phyloP scores from a whole-genome alignment of 2,329 filamentous ascomycete species.

The Arthrinium puccinioides region DNA sequence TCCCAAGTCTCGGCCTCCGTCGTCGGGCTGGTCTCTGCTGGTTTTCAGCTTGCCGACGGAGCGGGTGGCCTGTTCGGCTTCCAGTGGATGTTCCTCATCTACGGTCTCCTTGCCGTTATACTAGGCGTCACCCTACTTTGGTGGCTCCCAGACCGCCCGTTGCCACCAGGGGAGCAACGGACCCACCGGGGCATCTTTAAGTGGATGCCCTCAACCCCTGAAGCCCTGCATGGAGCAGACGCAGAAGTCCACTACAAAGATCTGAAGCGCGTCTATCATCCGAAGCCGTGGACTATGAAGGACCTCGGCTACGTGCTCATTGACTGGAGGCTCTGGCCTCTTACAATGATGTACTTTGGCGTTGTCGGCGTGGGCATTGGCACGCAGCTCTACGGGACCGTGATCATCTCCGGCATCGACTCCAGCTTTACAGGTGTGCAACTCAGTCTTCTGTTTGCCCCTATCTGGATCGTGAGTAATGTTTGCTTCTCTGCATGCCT shows the following conservation, averaged over 20 bases:
- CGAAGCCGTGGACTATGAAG: conserved; percentile 61
- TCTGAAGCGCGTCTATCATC: conserved; percentile 71
- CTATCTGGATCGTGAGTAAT: conserved; percentile 76
- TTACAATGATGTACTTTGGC: conserved; percentile 88
- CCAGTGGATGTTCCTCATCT: conserved; percentile 89
- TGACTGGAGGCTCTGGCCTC: conserved; percentile 84
- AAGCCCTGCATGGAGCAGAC: conserved; percentile 70
- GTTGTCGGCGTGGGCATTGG: conserved; percentile 90
- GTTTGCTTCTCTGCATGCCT: neutral
- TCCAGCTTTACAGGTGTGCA: conserved; percentile 64
- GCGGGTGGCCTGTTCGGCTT: conserved; percentile 69
- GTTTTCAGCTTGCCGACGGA: conserved; percentile 88
- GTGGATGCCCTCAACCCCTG: conserved; percentile 62
- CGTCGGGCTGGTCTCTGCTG: conserved; percentile 81
- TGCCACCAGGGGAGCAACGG: conserved; percentile 60
- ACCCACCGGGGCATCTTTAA: conserved; percentile 44
- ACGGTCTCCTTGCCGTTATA: conserved; percentile 66
- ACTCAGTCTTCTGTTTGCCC: conserved; percentile 77
- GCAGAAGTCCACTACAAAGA: conserved; percentile 78
- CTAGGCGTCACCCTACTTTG: conserved; percentile 70
- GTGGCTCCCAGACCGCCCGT: conserved; percentile 84
- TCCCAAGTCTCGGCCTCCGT: conserved; percentile 84
- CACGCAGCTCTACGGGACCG: conserved; percentile 78
- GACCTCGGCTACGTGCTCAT: conserved; percentile 66
- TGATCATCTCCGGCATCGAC: conserved; percentile 78